Base-by-base conservation (phyloP, 1,139 yeast genomes). In the Eremothecium gossypii region DNA sequence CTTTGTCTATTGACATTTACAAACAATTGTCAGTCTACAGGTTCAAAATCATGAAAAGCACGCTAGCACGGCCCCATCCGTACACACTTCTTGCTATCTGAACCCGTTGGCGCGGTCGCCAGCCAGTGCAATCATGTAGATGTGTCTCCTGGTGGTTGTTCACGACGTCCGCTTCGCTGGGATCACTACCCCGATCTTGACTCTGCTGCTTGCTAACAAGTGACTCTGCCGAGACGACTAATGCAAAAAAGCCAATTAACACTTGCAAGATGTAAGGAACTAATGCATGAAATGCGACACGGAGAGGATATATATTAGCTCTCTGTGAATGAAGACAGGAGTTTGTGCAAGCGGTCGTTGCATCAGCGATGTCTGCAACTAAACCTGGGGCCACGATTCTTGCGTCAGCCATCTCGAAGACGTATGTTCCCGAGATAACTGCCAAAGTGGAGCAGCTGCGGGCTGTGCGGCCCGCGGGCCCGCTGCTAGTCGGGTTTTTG, bases 321-420 rank as follows among this genome's bases (percentile, higher is more conserved):
- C 13, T n/a, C 13, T 29, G 13, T 17, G 23, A 17, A 17, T 17
- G 23, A 17, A 17, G 23, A 17, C 6, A 17, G 5, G 3, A 17
- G 23, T 17, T 4, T 6, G 6, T 17, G 5, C 5, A 6, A 6
- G 13, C 3, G 13, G 11, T 12, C 6, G 12, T 10, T 32, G 23
- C 35, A 32, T 13, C 35, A 32, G 17, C 20, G n/a, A 43, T 44
- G 44, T 41, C 49, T 13, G 44, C 27, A 11, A 41, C 30, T 8
- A 58, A 55, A 38, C 64, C 83, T 41, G 93, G 91, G 39, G 76
- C 83, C 65, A 85, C 96, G 36, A 78, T 91, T 37, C 69, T 89
- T 49, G 96, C 98, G 3, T 79, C 94, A 17, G 76, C 81, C 38
- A 83, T 91, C 27, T 93, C 97, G 39, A 86, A 89, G 60, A 74